Base-by-base conservation (phyloP, 495 filamentous ascomycete genomes). In the Trichoderma gamsii region DNA sequence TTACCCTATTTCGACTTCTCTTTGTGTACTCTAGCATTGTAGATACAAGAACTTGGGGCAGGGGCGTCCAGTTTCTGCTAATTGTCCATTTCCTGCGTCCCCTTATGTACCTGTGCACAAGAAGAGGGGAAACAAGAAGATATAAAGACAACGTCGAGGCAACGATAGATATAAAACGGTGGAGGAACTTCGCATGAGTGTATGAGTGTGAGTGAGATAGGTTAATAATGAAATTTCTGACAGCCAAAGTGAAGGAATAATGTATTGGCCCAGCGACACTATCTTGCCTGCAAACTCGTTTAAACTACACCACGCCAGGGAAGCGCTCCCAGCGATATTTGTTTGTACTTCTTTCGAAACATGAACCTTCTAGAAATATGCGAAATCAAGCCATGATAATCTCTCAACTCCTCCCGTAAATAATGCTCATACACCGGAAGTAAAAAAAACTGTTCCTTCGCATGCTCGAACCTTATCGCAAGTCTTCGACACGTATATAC, bases 1-100 rank as follows among this genome's bases (percentile, higher is more conserved):
- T 71, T 52, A 64, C 72, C 70, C 67, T 44, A 51, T 66, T 41
- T 51, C 21, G 44, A 44, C 51, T 79, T 83, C 79, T 77, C 73
- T 80, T 79, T 82, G 75, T 85, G 82, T 85, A 84, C 79, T 84
- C 79, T 83, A 85, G 83, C 82, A 81, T 81, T 82, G 81, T 82
- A 82, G 79, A 81, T 82, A 82, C 75, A 78, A 79, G 69, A 71
- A 73, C 21, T 66, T 44, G 65, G 56, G 56, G 56, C 56, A 61
- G 56, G 56, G 56, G 56, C 56, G 56, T 61, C 56, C 27, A 61
- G 56, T 29, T 32, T 61, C 56, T 61, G 56, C 56, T 61, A 18
- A 29, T 61, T 61, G 23, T 61, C 56, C 56, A 61, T 15, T 11
- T 32, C 56, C 27, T 61, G 56, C 56, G 56, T 61, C 56, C 25